Evolutionary conservation across 2,329 filamentous ascomycete species (phyloP).

Genomic region (Hymenoscyphus salicellus): DNA sequence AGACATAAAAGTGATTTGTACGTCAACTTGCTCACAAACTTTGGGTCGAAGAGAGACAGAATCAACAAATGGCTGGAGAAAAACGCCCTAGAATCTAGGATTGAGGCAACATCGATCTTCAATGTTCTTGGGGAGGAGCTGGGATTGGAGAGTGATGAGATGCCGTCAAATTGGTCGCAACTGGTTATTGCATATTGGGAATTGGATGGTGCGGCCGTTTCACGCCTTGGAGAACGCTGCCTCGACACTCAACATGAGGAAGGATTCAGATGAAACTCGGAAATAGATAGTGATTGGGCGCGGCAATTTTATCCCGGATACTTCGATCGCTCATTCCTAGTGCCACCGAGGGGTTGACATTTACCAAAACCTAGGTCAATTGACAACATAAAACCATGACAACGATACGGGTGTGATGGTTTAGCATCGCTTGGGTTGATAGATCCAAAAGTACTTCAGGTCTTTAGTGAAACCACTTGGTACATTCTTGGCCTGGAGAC

Average conservation of each 20-base stretch:
- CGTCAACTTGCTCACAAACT: conserved; percentile 21
- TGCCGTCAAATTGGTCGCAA: conserved; percentile 29
- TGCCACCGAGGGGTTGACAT: too few species aligned
- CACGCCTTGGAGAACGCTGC: not conserved
- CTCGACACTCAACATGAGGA: not conserved
- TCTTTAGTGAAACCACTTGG: too few species aligned
- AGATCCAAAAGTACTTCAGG: too few species aligned
- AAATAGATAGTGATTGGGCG: not conserved
- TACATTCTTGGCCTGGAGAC: too few species aligned
- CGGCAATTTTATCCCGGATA: not conserved
- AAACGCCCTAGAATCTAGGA: conserved; percentile 20
- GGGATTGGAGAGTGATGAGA: conserved; percentile 10
- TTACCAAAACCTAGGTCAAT: too few species aligned
- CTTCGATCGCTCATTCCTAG: too few species aligned
- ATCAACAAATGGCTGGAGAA: conserved; percentile 28
- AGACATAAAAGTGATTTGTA: conserved; percentile 16
- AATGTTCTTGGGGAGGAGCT: conserved; percentile 20
- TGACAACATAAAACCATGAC: too few species aligned
- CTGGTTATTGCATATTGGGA: conserved; percentile 26
- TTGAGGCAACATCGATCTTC: conserved; percentile 22
- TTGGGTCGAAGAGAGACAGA: conserved; percentile 23
- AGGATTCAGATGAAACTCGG: not conserved
- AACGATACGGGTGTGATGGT: too few species aligned
- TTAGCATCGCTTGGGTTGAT: too few species aligned
- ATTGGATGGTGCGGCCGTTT: not conserved